Base-by-base conservation (phyloP, 2,329 filamentous ascomycete species). In the Helicocarpus griseus region DNA sequence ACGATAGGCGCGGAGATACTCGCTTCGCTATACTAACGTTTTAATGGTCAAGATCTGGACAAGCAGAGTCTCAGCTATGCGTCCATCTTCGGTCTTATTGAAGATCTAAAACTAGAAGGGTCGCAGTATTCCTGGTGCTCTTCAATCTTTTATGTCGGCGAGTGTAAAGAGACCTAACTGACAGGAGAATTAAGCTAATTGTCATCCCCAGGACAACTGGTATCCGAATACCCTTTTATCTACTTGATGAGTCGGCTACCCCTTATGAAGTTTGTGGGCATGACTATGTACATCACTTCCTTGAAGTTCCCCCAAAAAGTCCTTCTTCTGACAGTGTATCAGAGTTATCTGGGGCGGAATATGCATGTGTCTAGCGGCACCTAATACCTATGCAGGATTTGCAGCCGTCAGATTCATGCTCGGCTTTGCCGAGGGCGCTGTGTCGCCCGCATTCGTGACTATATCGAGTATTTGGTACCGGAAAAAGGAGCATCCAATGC, bases 161-260 rank as follows among this genome's bases (percentile, higher is more conserved):
- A 35, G 31, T 35, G 9, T 35, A 11, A 35, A 35, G 9, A 35
- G n/a, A n/a, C n/a, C 31, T 35, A 35, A 11, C 31, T 14, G 31
- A 35, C 9, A 35, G 9, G 14, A 2, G 7, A 35, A 35, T 35
- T 11, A 35, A 11, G n/a, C 31, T 35, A 35, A 35, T 14, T 9
- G n/a, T 14, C n/a, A 14, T 9, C 9, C 17, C 45, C 33, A 51
- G 67, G 69, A 5, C 72, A 75, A 54, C 63, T 75, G 7, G 68
- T 74, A 2, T 68, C 74, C 0, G 74, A 77, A 54, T 76, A 71
- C 51, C 75, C 75, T 1, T 74, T 73, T 52, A 74, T 75, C 46
- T 77, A 77, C 56, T 61, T 78, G 9, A 78, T 78, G 74, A 72
- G 68, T 31, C 65, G 69, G 4, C 64, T 78, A 3, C 73, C 68